These are phyloP conservation scores for Hansenula anomala DNA, from an alignment of 1,139 yeast genomes.

Conservation along the genomic window DNA sequence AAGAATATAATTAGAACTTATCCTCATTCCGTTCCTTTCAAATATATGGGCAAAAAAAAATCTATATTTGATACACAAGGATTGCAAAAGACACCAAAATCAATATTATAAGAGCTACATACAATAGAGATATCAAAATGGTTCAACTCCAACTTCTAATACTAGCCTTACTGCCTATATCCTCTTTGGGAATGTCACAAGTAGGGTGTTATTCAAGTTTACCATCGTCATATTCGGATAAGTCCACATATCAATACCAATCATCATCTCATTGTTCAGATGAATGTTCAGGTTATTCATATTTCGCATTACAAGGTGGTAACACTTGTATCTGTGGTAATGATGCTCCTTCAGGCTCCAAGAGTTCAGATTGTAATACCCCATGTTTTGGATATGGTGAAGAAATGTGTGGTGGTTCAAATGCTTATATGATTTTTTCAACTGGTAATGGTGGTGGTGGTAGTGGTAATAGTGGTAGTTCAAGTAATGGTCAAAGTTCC, in stretches of 20 bases:
- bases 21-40: too few relatives aligned
- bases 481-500: constrained; percentile 13
- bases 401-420: constrained; percentile 54
- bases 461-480: constrained; percentile 8
- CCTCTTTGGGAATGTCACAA: not conserved
- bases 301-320: constrained; percentile 58
- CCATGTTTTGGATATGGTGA: constrained; percentile 48
- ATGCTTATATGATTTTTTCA: constrained; percentile 36
- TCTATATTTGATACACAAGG: too few relatives aligned
- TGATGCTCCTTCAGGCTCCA: constrained; percentile 38
- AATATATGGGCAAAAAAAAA: too few relatives aligned
- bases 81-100: too few relatives aligned
- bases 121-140: too few relatives aligned
- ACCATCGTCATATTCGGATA: constrained; percentile 27
- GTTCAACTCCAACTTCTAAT: not conserved
- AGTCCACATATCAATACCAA: constrained; percentile 43
- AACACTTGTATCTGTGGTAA: constrained; percentile 63
- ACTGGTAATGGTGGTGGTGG: constrained; percentile 23
- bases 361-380: constrained; percentile 35
- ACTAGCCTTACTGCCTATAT: not conserved
- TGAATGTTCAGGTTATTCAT: constrained; percentile 44
- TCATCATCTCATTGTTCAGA: constrained; percentile 43
- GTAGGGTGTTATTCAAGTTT: constrained; percentile 30
- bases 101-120: too few relatives aligned
- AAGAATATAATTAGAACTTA: too few relatives aligned